A percentile compares a stretch with the other conserved stretches of the same genome.
Evolutionary conservation across 768 basidiomycete genomes (phyloP).

Genomic region (Imleria badia): DNA sequence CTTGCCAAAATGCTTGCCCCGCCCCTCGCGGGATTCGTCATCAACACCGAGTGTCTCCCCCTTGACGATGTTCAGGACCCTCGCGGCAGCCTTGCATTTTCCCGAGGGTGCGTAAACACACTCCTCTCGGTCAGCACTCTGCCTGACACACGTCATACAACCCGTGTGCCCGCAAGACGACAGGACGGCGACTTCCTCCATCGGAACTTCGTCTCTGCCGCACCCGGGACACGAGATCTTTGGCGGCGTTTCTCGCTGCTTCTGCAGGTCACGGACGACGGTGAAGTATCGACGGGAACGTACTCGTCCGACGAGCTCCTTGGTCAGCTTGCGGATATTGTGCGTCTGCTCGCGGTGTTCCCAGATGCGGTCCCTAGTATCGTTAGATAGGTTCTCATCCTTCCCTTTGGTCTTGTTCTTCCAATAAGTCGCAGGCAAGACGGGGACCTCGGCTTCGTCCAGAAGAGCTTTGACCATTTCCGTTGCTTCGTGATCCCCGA

Average conservation of each 20-base stretch:
- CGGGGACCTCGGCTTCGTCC: conserved; percentile 55
- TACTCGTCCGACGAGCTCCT: conserved; percentile 87
- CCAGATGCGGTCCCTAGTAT: conserved; percentile 66
- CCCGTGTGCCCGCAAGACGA: conserved; percentile 94
- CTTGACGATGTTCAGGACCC: conserved; percentile 79
- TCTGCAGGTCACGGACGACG: conserved; percentile 86
- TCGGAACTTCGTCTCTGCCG: conserved; percentile 50
- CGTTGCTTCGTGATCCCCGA: conserved; percentile 77
- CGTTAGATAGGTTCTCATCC: conserved; percentile 56
- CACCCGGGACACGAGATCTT: conserved; percentile 65
- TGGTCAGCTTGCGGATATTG: conserved; percentile 76
- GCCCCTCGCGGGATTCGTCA: conserved; percentile 69
- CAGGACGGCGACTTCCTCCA: conserved; percentile 75
- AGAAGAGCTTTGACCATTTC: conserved; percentile 57
- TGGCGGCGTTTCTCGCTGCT: conserved; percentile 59
- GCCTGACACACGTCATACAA: conserved; percentile 69
- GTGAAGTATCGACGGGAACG: conserved; percentile 92
- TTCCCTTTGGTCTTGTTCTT: conserved; percentile 49
- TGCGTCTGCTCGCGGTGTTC: conserved; percentile 86
- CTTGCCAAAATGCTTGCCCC: conserved; percentile 76
- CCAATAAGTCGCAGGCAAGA: conserved; percentile 27
- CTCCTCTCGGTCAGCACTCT: conserved; percentile 72
- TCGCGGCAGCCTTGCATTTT: conserved; percentile 76
- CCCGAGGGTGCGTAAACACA: conserved; percentile 74
- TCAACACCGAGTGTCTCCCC: conserved; percentile 79